phyloP scores from a whole-genome alignment of 1,139 yeast species.

The Suhomyces maxii region DNA sequence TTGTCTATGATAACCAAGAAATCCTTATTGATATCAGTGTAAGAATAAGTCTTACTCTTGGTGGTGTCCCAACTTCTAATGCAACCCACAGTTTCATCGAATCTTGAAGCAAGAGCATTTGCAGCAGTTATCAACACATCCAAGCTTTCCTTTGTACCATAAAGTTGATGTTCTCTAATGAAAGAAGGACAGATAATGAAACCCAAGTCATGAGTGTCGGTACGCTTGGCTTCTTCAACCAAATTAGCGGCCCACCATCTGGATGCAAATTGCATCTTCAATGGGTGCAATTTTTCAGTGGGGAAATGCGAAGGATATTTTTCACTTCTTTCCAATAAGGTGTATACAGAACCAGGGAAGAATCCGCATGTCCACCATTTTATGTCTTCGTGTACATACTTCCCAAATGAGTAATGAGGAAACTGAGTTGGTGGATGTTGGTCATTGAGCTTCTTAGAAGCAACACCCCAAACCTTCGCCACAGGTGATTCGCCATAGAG shows the following conservation, averaged over 20 bases:
- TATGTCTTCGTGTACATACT: conserved; percentile 17
- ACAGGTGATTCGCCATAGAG: conserved; percentile 13
- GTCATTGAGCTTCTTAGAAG: conserved; percentile 7
- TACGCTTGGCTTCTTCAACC: conserved; percentile 18
- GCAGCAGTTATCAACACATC: conserved; percentile 23
- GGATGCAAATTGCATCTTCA: conserved; percentile 20
- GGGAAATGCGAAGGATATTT: conserved; percentile 14
- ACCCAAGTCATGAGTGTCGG: conserved; percentile 29
- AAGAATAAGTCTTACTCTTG: conserved; percentile 14
- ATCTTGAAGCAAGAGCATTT: conserved; percentile 22
- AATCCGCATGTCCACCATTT: conserved; percentile 30
- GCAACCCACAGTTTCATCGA: conserved; percentile 20
- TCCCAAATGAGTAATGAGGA: conserved; percentile 14
- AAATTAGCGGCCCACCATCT: conserved; percentile 22
- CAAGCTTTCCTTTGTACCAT: conserved; percentile 15
- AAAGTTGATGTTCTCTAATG: conserved; percentile 20
- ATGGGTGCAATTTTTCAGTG: conserved; percentile 8
- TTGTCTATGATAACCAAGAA: conserved; percentile 29
- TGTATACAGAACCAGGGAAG: conserved; percentile 25
- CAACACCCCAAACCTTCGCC: conserved; percentile 18
- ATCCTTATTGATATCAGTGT: conserved; percentile 17
- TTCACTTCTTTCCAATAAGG: conserved; percentile 20
- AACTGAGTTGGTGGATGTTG: conserved; percentile 11
- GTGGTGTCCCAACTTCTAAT: conserved; percentile 27
- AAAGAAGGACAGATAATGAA: conserved; percentile 25